These are phyloP conservation scores for Kewa caespitosa DNA, from an alignment of 179 eudicot genomes.

Conservation along the genomic window DNA sequence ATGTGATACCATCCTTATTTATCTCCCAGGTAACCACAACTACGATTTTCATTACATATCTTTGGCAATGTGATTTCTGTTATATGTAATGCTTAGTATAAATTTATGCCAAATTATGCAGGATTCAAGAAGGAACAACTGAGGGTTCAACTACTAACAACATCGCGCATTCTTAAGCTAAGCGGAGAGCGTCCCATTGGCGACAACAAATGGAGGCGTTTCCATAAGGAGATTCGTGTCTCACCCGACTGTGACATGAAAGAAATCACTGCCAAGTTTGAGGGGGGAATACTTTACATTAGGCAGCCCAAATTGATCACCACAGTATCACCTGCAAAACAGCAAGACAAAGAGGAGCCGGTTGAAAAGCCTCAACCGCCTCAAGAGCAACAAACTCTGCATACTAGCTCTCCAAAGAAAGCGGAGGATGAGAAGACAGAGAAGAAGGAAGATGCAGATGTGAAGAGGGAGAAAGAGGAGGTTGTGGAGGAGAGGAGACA, in stretches of 20 bases:
- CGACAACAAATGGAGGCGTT: conserved; percentile 48
- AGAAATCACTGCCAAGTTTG: conserved; percentile 57
- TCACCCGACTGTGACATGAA: conserved; percentile 39
- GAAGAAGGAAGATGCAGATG: no score
- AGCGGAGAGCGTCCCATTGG: conserved; percentile 49
- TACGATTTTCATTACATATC: background rate
- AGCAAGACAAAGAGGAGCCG: conserved; percentile 14
- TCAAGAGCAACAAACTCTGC: conserved; percentile 15
- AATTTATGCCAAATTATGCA: conserved; percentile 23
- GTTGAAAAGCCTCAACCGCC: conserved; percentile 19
- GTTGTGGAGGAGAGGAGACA: no score
- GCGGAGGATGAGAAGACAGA: background rate
- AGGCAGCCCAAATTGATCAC: conserved; percentile 54
- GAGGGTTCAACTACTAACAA: conserved; percentile 47
- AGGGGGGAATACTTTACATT: conserved; percentile 41
- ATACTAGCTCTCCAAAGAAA: conserved; percentile 6
- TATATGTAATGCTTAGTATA: background rate
- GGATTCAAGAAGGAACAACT: conserved; percentile 57
- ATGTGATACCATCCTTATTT: conserved; percentile 28
- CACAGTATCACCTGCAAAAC: conserved; percentile 25
- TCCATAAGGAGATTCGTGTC: conserved; percentile 36
- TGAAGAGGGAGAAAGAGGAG: no score
- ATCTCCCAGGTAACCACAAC: conserved; percentile 25
- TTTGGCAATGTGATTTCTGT: background rate
- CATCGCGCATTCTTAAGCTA: conserved; percentile 36